Conservation (phyloP, 2,329 filamentous ascomycete genomes). For the Fusarium guadeloupense region DNA sequence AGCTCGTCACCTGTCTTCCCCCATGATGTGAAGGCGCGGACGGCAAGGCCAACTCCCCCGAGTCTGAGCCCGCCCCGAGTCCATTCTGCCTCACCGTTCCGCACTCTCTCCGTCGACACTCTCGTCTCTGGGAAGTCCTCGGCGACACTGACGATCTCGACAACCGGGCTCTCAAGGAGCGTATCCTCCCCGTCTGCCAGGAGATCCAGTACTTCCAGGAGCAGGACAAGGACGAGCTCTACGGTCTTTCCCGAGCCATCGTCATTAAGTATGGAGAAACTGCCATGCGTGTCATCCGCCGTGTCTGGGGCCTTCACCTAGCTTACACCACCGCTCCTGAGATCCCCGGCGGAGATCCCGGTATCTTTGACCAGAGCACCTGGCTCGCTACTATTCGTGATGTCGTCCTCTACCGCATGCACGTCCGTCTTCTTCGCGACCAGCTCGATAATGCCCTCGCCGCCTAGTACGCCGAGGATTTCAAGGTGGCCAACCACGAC, state of each 20-base stretch:
- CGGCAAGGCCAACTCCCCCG: neutral
- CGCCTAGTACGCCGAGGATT: slow-evolving; percentile 36
- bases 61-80: neutral
- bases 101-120: slow-evolving; percentile 18
- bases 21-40: slow-evolving; percentile 9
- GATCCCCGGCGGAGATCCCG: slow-evolving; percentile 14
- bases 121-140: slow-evolving; percentile 19
- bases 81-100: slow-evolving; percentile 17
- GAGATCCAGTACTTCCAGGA: slow-evolving; percentile 15
- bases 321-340: slow-evolving; percentile 19
- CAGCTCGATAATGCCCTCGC: slow-evolving; percentile 27
- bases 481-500: slow-evolving; percentile 7
- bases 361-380: slow-evolving; percentile 9
- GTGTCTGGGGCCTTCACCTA: slow-evolving; percentile 35
- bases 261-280: slow-evolving; percentile 36
- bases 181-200: slow-evolving; percentile 13
- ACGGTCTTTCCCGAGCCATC: slow-evolving; percentile 30
- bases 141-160: slow-evolving; percentile 3
- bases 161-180: slow-evolving; percentile 10
- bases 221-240: slow-evolving; percentile 15
- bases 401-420: slow-evolving; percentile 18
- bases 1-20: slow-evolving; percentile 23
- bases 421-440: slow-evolving; percentile 19
- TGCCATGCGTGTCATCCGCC: slow-evolving; percentile 24
- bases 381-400: slow-evolving; percentile 23